Evolutionary conservation across 2,329 filamentous ascomycete genomes (phyloP).

Genomic region (Rutstroemia sp.): DNA sequence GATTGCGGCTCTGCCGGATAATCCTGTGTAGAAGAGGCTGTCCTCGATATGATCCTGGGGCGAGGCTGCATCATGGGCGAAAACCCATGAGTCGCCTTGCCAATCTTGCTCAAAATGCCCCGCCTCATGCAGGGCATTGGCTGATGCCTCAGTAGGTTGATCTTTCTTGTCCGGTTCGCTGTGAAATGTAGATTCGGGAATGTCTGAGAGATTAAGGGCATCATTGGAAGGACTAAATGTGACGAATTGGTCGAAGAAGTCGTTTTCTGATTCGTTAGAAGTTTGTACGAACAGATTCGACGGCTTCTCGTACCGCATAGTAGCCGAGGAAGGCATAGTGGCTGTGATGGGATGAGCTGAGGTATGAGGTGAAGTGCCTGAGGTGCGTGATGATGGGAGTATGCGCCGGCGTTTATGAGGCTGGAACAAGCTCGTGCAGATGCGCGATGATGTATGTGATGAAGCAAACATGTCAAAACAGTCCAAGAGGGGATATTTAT

Average conservation of each 20-base stretch:
- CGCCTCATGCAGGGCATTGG: constrained; percentile 15
- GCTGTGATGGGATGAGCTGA: constrained; percentile 4
- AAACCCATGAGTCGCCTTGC: constrained; percentile 15
- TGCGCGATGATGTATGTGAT: constrained; percentile 14
- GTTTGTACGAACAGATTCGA: constrained; percentile 40
- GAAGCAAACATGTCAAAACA: constrained; percentile 20
- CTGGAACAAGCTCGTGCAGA: constrained; percentile 7
- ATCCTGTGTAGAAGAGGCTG: constrained; percentile 22
- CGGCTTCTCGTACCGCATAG: constrained; percentile 39
- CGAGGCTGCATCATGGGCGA: constrained; percentile 15
- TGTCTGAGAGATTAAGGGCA: constrained; percentile 24
- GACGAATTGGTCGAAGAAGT: constrained; percentile 57
- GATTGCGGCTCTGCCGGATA: constrained; percentile 25
- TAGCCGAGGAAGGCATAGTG: constrained; percentile 22
- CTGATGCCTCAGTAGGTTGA: constrained; percentile 14
- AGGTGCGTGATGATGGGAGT: constrained; percentile 9
- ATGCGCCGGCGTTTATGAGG: constrained; percentile 1
- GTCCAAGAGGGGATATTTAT: constrained; percentile 26
- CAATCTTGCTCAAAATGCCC: constrained; percentile 9
- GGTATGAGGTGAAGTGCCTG: constrained; percentile 7
- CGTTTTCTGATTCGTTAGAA: constrained; percentile 47
- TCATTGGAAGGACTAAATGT: constrained; percentile 47
- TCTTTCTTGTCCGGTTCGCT: constrained; percentile 39
- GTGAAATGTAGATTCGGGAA: constrained; percentile 40
- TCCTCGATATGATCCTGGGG: constrained; percentile 4